phyloP scores from a whole-genome alignment of 2,329 filamentous ascomycete species.

The Sporothrix phasma region DNA sequence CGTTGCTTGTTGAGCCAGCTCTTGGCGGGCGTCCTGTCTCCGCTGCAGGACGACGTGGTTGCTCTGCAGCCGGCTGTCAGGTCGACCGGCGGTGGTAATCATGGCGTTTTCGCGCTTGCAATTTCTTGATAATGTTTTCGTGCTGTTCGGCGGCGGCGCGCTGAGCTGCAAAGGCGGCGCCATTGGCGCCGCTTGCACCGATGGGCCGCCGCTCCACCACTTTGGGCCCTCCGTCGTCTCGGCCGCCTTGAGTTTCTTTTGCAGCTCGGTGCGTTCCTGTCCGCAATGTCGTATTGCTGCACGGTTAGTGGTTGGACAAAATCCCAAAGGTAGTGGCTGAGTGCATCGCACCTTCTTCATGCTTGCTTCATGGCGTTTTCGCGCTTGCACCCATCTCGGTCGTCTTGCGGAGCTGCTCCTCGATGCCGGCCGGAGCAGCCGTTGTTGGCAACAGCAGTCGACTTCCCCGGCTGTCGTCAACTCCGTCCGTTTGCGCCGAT shows the following conservation, averaged over 20 bases:
- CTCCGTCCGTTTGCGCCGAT: too few species aligned
- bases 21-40: constrained; percentile 61
- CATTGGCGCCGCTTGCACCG: constrained; percentile 37
- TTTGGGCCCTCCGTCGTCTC: too few species aligned
- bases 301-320: neutral
- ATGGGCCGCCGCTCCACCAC: constrained; percentile 38
- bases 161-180: constrained; percentile 9
- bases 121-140: constrained; percentile 52
- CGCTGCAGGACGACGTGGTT: constrained; percentile 72
- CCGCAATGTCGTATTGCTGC: constrained; percentile 47
- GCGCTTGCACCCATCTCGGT: constrained; percentile 50
- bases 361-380: constrained; percentile 43
- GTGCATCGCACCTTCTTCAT: constrained; percentile 46
- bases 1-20: constrained; percentile 82
- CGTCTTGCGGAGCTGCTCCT: constrained; percentile 31
- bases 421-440: constrained; percentile 18
- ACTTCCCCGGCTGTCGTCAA: too few species aligned
- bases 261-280: constrained; percentile 47
- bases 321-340: neutral
- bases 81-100: constrained; percentile 80
- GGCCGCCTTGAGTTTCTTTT: constrained; percentile 43
- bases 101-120: constrained; percentile 69
- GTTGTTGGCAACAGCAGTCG: neutral
- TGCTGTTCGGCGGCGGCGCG: constrained; percentile 42
- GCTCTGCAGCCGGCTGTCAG: constrained; percentile 69